These are phyloP conservation scores for Saccharomyces jurei DNA, from an alignment of 805 yeast genomes.

Conservation along the genomic window DNA sequence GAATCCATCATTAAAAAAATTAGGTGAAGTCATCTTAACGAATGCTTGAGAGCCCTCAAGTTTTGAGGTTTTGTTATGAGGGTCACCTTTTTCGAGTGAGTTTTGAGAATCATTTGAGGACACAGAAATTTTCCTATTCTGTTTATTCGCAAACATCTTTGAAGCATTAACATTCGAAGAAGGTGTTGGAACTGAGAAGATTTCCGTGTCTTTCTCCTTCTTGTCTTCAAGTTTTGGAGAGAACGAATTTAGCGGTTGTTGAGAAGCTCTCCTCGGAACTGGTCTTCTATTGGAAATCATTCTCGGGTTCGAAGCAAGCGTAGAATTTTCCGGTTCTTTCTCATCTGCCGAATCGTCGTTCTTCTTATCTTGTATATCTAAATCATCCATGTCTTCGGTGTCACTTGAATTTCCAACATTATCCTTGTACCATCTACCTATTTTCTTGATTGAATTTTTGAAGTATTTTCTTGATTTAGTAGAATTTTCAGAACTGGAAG, in stretches of 20 bases:
- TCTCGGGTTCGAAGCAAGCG: constrained; percentile 8
- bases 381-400: background rate
- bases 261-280: constrained; percentile 13
- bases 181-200: background rate
- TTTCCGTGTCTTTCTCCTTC: background rate
- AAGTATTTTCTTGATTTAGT: constrained; percentile 32
- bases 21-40: constrained; percentile 3
- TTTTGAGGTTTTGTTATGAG: constrained; percentile 1
- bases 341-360: background rate
- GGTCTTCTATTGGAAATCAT: constrained; percentile 30
- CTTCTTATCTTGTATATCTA: background rate
- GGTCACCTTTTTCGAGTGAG: background rate
- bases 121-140: constrained; percentile 13
- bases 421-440: constrained; percentile 61
- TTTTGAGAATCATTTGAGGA: constrained; percentile 5
- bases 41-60: constrained; percentile 5
- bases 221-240: background rate
- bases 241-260: constrained; percentile 6
- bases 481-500: background rate
- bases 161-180: constrained; percentile 12
- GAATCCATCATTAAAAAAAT: constrained; percentile 6
- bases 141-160: constrained; percentile 27
- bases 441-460: constrained; percentile 43
- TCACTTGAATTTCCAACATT: constrained; percentile 9
- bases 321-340: constrained; percentile 1